These are phyloP conservation scores for Discostella stelligeroides DNA, from an alignment of 108 stramenopile species.

Conservation along the genomic window DNA sequence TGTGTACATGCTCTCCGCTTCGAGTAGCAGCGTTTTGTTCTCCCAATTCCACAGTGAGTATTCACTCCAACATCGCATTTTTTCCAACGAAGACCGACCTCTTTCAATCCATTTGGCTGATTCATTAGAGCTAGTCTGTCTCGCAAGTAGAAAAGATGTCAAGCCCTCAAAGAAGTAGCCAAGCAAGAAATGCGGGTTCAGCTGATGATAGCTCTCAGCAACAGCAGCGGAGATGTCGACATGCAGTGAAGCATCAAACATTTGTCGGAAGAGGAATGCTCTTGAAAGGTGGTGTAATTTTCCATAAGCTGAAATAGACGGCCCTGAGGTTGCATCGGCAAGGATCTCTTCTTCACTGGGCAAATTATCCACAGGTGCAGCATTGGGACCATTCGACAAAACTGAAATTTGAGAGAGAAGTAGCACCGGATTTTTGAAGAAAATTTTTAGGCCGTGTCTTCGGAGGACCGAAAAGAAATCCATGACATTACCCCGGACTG, in stretches of 20 bases:
- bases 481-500: not conserved
- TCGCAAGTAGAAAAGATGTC: not conserved
- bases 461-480: slow-evolving; percentile 9
- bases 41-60: slow-evolving; percentile 12
- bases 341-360: not conserved
- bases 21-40: slow-evolving; percentile 19
- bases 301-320: not conserved
- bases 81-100: not conserved
- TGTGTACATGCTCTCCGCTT: no score
- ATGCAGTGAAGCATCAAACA: not conserved
- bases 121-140: not conserved
- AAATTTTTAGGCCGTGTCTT: not conserved
- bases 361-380: not conserved
- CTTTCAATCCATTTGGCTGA: not conserved
- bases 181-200: not conserved
- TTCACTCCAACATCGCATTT: no score
- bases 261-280: slow-evolving; percentile 10
- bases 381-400: not conserved
- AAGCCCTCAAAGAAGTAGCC: no score
- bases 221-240: not conserved
- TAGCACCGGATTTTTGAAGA: not conserved
- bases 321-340: not conserved
- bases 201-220: not conserved
- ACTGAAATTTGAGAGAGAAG: not conserved
- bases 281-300: not conserved